Percentiles rank a stretch among this genome's conserved stretches.
Evolutionary conservation across 2,329 filamentous ascomycete species (phyloP).

Genomic region (Tolypocladium ovalisporum): DNA sequence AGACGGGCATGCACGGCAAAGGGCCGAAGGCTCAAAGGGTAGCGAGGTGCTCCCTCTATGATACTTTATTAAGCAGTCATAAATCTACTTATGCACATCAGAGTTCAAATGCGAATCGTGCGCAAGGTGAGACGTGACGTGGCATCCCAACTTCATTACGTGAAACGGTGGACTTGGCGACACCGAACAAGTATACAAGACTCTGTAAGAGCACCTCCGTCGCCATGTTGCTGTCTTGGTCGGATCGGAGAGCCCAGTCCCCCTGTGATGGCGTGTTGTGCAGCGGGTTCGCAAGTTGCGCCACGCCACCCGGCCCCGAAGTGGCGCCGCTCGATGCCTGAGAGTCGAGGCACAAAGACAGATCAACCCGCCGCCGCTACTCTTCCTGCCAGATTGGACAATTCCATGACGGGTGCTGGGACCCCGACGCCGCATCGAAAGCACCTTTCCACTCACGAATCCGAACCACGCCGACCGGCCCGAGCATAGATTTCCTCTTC

Average conservation of each 20-base stretch:
- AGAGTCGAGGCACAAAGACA: slow-evolving; percentile 2
- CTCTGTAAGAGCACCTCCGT: no score
- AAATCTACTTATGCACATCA: neutral
- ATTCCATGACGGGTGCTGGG: neutral
- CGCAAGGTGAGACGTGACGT: neutral
- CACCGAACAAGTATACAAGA: neutral
- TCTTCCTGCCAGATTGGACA: slow-evolving; percentile 4
- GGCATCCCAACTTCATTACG: no score
- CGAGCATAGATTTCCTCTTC: neutral
- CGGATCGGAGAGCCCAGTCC: neutral
- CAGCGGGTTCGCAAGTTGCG: neutral
- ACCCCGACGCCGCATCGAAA: neutral
- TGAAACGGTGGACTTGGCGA: neutral
- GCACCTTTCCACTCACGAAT: neutral
- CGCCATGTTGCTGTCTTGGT: neutral
- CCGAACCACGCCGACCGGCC: neutral
- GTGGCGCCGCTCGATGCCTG: slow-evolving; percentile 1
- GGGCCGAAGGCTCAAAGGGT: neutral
- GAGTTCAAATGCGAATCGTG: no score
- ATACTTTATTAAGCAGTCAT: neutral
- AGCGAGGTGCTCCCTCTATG: no score
- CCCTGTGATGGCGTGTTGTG: neutral
- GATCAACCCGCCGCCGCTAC: neutral
- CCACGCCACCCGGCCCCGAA: neutral
- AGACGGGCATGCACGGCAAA: slow-evolving; percentile 2